A percentile compares a stretch with the other conserved stretches of the same genome.
Conservation (phyloP, 2,329 filamentous ascomycete genomes). For the Elsinoe batatas region DNA sequence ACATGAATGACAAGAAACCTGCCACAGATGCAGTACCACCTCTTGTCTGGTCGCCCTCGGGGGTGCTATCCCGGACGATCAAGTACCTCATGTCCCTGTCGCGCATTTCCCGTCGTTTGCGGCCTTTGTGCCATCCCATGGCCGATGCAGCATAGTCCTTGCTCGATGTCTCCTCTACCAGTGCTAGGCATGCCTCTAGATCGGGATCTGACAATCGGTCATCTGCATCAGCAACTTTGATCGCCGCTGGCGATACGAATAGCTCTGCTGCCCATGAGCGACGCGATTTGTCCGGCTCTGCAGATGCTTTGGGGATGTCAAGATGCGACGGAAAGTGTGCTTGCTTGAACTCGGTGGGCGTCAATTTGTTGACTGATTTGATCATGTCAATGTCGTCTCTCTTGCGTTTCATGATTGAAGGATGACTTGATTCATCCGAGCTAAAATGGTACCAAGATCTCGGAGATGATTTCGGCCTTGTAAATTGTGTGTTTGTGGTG, state of each 20-base stretch:
- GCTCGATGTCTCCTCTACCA: constrained; percentile 55
- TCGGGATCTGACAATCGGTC: constrained; percentile 21
- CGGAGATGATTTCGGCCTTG: too few species aligned
- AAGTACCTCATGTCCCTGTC: constrained; percentile 59
- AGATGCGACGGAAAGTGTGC: not conserved
- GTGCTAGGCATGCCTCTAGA: constrained; percentile 41
- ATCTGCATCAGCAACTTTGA: constrained; percentile 14
- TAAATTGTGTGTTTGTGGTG: too few species aligned
- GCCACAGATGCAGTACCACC: constrained; percentile 8
- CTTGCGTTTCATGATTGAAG: not conserved
- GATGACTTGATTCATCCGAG: not conserved
- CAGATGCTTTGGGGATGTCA: not conserved
- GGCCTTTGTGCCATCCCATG: constrained; percentile 51
- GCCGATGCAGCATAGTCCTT: constrained; percentile 54
- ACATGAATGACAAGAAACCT: constrained; percentile 55
- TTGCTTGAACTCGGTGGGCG: constrained; percentile 30
- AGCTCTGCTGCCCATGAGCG: not conserved
- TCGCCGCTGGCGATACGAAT: constrained; percentile 23
- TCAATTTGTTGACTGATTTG: constrained; percentile 34
- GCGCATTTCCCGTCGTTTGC: constrained; percentile 59
- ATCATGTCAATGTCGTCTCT: constrained; percentile 17
- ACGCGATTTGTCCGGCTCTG: too few species aligned
- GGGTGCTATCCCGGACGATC: constrained; percentile 38
- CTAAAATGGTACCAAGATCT: too few species aligned
- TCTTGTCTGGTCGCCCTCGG: not conserved